phyloP scores from a whole-genome alignment of 139 green algal species.

The Tetradesmus obliquus region DNA sequence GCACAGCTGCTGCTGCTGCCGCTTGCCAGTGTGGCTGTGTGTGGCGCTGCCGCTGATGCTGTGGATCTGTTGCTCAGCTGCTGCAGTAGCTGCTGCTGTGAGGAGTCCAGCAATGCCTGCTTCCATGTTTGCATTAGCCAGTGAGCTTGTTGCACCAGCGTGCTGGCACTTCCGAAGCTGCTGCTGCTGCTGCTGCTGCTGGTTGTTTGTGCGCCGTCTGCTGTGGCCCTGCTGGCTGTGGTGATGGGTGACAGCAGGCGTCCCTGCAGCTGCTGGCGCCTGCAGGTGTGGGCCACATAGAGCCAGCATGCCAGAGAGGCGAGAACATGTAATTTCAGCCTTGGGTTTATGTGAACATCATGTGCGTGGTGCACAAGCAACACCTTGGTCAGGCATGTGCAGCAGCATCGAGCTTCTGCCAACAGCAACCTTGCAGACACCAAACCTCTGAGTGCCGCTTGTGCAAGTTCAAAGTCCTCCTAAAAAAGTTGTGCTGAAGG shows the following conservation, averaged over 20 bases:
- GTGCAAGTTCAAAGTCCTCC: no score
- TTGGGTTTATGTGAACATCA: no score
- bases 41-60: not conserved
- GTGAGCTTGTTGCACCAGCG: not conserved
- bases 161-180: no score
- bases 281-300: not conserved
- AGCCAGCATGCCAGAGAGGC: no score
- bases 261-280: not conserved
- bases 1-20: not conserved
- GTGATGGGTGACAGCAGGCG: not conserved
- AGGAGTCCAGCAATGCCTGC: not conserved
- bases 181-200: not conserved
- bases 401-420: no score
- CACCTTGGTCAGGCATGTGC: no score
- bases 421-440: no score
- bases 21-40: not conserved
- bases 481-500: no score
- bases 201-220: no score
- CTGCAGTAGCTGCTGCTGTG: not conserved
- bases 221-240: not conserved
- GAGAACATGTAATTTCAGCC: no score
- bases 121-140: not conserved
- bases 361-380: no score
- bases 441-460: no score
- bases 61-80: not conserved